These are phyloP conservation scores for Silene noctiflora DNA, from an alignment of 179 eudicot genomes.

Conservation along the genomic window DNA sequence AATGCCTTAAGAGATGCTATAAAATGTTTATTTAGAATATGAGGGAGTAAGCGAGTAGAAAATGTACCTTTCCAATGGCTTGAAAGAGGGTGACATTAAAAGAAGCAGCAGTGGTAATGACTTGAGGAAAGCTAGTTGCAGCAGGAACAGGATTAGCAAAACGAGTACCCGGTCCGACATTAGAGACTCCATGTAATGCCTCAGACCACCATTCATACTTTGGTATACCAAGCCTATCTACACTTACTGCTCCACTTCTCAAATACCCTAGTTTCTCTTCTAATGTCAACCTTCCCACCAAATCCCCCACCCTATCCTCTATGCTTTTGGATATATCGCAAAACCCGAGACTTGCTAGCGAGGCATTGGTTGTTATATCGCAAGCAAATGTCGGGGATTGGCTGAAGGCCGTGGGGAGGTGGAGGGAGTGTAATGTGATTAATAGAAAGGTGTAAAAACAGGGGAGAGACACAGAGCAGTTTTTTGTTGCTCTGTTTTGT, in stretches of 20 bases:
- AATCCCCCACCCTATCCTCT: slow-evolving; percentile 47
- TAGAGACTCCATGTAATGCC: slow-evolving; percentile 78
- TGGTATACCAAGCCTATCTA: slow-evolving; percentile 67
- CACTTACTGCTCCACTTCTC: slow-evolving; percentile 41
- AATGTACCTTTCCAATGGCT: slow-evolving; percentile 69
- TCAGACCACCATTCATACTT: slow-evolving; percentile 96
- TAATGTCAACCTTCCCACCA: slow-evolving; percentile 58
- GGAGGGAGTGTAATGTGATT: slow-evolving; percentile 13
- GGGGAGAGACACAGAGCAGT: slow-evolving; percentile 25
- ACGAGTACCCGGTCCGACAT: slow-evolving; percentile 54
- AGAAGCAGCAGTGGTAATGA: slow-evolving; percentile 70
- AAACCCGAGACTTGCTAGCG: slow-evolving; percentile 40
- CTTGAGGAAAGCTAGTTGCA: slow-evolving; percentile 92
- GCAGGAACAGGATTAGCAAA: slow-evolving; percentile 52
- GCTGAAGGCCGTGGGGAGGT: not conserved
- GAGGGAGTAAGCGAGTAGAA: not conserved
- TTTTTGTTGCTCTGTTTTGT: slow-evolving; percentile 10
- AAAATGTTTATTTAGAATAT: too few relatives aligned
- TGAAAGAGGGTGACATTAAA: slow-evolving; percentile 57
- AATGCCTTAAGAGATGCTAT: too few relatives aligned
- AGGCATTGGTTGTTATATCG: slow-evolving; percentile 38
- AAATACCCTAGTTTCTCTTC: slow-evolving; percentile 61
- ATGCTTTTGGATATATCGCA: slow-evolving; percentile 42
- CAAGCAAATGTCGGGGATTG: slow-evolving; percentile 58
- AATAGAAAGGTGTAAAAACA: slow-evolving; percentile 13